A percentile compares a stretch with the other conserved stretches of the same genome.
These are phyloP conservation scores for Cucumis hystrix DNA, from an alignment of 306 rosid species.

Conservation along the genomic window DNA sequence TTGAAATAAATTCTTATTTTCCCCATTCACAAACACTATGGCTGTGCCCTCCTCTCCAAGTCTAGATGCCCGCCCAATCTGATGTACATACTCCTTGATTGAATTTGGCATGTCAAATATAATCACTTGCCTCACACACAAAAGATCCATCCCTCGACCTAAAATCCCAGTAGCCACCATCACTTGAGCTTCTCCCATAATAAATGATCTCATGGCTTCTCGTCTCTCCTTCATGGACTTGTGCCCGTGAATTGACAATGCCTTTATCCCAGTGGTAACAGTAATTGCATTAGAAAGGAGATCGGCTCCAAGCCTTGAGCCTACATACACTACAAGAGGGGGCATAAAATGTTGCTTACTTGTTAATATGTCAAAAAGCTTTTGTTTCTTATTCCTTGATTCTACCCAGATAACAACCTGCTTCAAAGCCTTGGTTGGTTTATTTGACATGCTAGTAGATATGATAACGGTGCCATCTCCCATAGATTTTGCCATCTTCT, in stretches of 20 bases:
- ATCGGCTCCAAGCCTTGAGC: conserved; percentile 74
- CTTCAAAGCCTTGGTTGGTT: conserved; percentile 67
- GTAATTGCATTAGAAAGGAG: conserved; percentile 64
- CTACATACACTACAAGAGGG: conserved; percentile 54
- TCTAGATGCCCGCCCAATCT: conserved; percentile 82
- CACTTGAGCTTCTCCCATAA: conserved; percentile 59
- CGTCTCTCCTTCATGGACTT: conserved; percentile 78
- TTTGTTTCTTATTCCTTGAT: conserved; percentile 68
- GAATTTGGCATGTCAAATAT: conserved; percentile 84
- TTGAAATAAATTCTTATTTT: conserved; percentile 45
- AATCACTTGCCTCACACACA: conserved; percentile 64
- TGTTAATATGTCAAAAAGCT: conserved; percentile 56
- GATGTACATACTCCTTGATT: conserved; percentile 67
- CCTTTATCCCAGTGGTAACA: conserved; percentile 48
- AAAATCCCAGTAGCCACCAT: conserved; percentile 81
- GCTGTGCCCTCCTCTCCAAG: conserved; percentile 77
- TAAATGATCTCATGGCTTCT: conserved; percentile 52
- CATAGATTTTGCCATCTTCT: conserved; percentile 47
- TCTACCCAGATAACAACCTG: conserved; percentile 77
- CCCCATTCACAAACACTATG: conserved; percentile 55
- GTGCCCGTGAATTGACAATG: conserved; percentile 72
- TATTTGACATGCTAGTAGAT: conserved; percentile 54
- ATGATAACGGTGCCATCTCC: conserved; percentile 33
- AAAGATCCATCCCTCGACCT: conserved; percentile 73
- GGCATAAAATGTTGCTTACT: conserved; percentile 74